Evolutionary conservation across 176 grass and related monocot species (phyloP).

Genomic region (Calamus simplicifolius): DNA sequence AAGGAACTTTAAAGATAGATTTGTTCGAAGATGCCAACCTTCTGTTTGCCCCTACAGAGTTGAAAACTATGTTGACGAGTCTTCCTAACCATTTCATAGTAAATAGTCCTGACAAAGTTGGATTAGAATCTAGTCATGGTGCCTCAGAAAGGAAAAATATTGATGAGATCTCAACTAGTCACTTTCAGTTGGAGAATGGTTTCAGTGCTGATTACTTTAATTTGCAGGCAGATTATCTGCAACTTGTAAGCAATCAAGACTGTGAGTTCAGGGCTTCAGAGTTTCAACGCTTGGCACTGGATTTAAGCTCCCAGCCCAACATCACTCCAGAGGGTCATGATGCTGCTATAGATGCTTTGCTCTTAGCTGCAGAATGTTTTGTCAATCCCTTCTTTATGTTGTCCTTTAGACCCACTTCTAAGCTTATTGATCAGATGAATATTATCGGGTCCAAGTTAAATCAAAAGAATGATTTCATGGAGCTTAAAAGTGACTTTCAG

Average conservation of each 20-base stretch:
- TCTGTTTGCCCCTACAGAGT: conserved; percentile 68
- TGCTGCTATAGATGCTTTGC: conserved; percentile 83
- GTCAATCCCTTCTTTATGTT: conserved; percentile 83
- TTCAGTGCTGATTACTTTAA: conserved; percentile 60
- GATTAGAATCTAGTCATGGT: conserved; percentile 27
- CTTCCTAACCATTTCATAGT: conserved; percentile 24
- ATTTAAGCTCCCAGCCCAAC: conserved; percentile 59
- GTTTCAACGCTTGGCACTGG: conserved; percentile 72
- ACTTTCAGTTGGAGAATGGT: conserved; percentile 58
- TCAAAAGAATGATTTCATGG: conserved; percentile 30
- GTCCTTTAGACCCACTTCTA: conserved; percentile 43
- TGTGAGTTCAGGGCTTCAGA: conserved; percentile 66
- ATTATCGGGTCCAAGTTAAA: conserved; percentile 44
- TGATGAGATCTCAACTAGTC: conserved; percentile 24
- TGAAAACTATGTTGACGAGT: conserved; percentile 52
- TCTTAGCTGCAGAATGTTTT: conserved; percentile 86
- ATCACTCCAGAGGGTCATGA: conserved; percentile 64
- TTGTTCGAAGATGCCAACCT: conserved; percentile 34
- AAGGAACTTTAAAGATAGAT: conserved; percentile 32
- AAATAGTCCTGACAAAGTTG: conserved; percentile 30
- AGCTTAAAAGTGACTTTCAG: conserved; percentile 26
- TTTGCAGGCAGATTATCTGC: conserved; percentile 73
- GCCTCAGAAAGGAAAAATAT: conserved; percentile 25
- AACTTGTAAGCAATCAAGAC: conserved; percentile 59
- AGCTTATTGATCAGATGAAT: conserved; percentile 53